phyloP scores from a whole-genome alignment of 2,329 filamentous ascomycete genomes.

The Coniella vitis region DNA sequence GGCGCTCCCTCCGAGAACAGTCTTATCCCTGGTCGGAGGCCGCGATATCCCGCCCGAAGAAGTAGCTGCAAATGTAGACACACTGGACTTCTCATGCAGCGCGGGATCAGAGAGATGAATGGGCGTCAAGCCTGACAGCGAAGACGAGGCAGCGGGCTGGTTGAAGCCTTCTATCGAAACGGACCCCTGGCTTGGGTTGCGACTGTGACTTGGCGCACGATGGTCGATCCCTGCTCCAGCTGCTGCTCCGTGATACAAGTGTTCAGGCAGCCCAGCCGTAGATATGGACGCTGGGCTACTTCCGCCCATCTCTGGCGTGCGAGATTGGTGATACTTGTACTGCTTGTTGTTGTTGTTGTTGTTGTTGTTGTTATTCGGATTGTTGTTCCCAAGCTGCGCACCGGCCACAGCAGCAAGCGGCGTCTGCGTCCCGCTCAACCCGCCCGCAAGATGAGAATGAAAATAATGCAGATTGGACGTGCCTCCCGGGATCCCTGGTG shows the following conservation, averaged over 20 bases:
- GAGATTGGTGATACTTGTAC: conserved; percentile 33
- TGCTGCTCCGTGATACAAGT: too few species aligned
- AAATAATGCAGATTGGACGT: conserved; percentile 78
- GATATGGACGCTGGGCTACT: conserved; percentile 17
- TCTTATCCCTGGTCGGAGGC: conserved; percentile 50
- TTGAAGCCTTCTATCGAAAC: conserved; percentile 37
- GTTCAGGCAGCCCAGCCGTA: conserved; percentile 10
- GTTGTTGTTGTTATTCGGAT: conserved; percentile 17
- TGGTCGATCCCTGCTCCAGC: too few species aligned
- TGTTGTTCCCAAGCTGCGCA: conserved; percentile 49
- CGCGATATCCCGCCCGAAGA: conserved; percentile 43
- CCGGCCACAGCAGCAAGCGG: conserved; percentile 74
- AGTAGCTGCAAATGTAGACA: conserved; percentile 53
- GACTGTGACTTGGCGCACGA: conserved; percentile 31
- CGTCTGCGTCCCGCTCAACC: conserved; percentile 69
- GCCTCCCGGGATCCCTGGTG: conserved; percentile 60
- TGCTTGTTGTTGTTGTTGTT: neutral
- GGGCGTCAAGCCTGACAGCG: conserved; percentile 9
- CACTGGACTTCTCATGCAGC: conserved; percentile 53
- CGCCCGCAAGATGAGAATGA: conserved; percentile 65
- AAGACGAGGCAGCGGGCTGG: conserved; percentile 14
- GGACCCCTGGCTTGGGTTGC: conserved; percentile 41
- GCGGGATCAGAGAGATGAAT: conserved; percentile 18
- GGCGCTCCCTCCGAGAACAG: conserved; percentile 22
- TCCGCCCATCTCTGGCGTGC: conserved; percentile 29